phyloP scores from a whole-genome alignment of 163 green algal species.

The Prototheca wickerhamii region DNA sequence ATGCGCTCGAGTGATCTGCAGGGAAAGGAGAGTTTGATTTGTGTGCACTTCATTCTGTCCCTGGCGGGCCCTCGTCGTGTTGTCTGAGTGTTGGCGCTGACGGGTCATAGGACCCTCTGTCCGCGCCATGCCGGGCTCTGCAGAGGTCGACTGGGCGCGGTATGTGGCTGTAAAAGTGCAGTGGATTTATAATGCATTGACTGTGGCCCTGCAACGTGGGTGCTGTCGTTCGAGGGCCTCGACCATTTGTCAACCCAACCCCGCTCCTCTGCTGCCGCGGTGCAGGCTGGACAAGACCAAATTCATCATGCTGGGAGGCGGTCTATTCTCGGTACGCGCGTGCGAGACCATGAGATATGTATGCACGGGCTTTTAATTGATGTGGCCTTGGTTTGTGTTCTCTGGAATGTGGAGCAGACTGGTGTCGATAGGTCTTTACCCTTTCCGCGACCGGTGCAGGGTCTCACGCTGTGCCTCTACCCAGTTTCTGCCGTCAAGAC shows the following conservation, averaged over 20 bases:
- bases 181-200: no score
- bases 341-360: not conserved
- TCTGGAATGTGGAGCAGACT: not conserved
- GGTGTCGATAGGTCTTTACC: not conserved
- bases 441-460: constrained; percentile 23
- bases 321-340: constrained; percentile 57
- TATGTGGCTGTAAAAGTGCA: not conserved
- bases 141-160: constrained; percentile 28
- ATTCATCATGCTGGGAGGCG: constrained; percentile 59
- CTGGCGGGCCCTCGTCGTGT: no score
- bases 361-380: not conserved
- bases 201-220: not conserved
- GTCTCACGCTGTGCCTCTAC: constrained; percentile 72
- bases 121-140: not conserved
- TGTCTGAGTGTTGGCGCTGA: no score
- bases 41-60: no score
- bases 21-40: no score
- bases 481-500: constrained; percentile 91
- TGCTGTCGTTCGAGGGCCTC: not conserved
- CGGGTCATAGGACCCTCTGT: no score
- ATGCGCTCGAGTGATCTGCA: no score
- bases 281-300: constrained; percentile 65
- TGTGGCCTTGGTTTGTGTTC: no score
- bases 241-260: not conserved
- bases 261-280: not conserved